Evolutionary conservation across 495 filamentous ascomycete species (phyloP).

Genomic region (Podospora conica): DNA sequence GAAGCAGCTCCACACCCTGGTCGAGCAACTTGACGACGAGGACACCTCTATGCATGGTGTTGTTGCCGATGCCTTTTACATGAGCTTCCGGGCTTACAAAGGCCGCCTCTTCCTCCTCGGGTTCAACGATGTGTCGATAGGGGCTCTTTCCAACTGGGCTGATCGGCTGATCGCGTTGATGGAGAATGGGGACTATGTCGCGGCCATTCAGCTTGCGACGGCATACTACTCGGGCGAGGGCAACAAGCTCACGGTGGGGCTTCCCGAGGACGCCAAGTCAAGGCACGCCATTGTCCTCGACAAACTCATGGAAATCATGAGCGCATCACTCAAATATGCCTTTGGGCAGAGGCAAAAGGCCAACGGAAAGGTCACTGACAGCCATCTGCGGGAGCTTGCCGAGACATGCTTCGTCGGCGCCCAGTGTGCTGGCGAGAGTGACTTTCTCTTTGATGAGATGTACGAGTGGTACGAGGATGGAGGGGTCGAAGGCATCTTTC

Average conservation of each 20-base stretch:
- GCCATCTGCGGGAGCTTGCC: conserved; percentile 70
- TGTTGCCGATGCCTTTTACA: conserved; percentile 94
- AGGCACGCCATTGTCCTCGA: conserved; percentile 81
- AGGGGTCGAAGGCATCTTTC: conserved; percentile 64
- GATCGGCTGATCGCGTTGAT: conserved; percentile 91
- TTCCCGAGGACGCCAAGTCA: conserved; percentile 74
- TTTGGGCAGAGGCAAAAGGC: conserved; percentile 59
- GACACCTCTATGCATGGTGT: conserved; percentile 89
- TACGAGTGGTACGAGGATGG: conserved; percentile 84
- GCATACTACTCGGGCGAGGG: conserved; percentile 83
- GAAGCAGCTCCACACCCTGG: conserved; percentile 73
- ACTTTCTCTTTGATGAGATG: conserved; percentile 86
- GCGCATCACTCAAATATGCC: conserved; percentile 84
- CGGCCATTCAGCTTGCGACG: conserved; percentile 82
- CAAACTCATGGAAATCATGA: conserved; percentile 88
- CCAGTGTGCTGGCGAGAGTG: conserved; percentile 62
- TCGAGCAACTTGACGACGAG: conserved; percentile 83
- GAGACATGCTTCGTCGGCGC: conserved; percentile 78
- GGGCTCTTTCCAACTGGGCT: conserved; percentile 95
- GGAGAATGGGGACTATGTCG: conserved; percentile 90
- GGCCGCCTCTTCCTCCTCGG: conserved; percentile 87
- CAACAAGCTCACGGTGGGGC: conserved; percentile 85
- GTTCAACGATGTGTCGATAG: conserved; percentile 82
- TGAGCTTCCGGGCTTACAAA: conserved; percentile 95
- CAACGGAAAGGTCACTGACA: conserved; percentile 45